Conservation (phyloP, 2,329 filamentous ascomycete genomes). For the Botrytis tulipae region DNA sequence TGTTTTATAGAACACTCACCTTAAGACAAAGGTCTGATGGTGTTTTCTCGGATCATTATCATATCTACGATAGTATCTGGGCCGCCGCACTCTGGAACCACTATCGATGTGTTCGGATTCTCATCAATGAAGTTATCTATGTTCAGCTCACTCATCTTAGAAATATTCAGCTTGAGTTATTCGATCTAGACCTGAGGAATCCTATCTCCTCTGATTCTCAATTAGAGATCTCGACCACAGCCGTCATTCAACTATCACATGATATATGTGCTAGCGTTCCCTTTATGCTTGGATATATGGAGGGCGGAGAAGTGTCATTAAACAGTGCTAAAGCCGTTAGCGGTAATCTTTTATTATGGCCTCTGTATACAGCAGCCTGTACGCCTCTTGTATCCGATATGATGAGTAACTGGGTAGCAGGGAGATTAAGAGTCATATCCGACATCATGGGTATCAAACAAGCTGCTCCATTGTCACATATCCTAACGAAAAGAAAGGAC, state of each 20-base stretch:
- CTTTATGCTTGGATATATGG: constrained; percentile 27
- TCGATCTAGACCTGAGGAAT: constrained; percentile 1
- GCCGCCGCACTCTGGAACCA: constrained; percentile 36
- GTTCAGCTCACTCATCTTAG: constrained; percentile 29
- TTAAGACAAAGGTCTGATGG: constrained; percentile 24
- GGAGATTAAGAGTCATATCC: constrained; percentile 29
- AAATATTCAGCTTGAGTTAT: constrained; percentile 17
- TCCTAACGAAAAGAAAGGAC: constrained; percentile 21
- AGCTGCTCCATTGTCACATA: constrained; percentile 29
- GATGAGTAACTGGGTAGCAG: constrained; percentile 33
- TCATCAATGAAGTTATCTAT: constrained; percentile 33
- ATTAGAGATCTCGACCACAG: constrained; percentile 24
- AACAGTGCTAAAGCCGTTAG: constrained; percentile 26
- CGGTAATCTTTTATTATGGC: constrained; percentile 34
- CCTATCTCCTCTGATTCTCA: constrained; percentile 24
- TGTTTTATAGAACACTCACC: constrained; percentile 27
- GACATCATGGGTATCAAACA: constrained; percentile 34
- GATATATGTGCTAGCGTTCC: constrained; percentile 35
- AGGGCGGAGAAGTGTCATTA: constrained; percentile 11
- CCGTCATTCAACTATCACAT: constrained; percentile 28
- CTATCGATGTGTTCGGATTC: constrained; percentile 30
- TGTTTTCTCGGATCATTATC: constrained; percentile 34
- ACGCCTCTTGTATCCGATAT: constrained; percentile 29
- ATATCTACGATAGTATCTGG: constrained; percentile 32
- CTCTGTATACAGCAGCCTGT: constrained; percentile 31